Conservation (phyloP, 768 basidiomycete genomes). For the Lactarius hatsudake region DNA sequence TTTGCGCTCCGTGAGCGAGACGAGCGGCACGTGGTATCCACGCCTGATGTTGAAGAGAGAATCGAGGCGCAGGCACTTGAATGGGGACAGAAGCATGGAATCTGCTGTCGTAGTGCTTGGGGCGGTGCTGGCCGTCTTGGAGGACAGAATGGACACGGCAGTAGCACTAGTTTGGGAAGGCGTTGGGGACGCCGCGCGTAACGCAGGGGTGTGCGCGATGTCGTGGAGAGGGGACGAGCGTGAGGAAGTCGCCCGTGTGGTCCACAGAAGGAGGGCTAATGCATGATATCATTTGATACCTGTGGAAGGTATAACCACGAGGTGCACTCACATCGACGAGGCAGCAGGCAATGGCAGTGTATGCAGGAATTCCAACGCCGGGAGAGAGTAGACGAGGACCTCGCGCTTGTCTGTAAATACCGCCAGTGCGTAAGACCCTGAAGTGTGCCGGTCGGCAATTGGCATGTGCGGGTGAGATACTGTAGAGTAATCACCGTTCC, state of each 20-base stretch:
- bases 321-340: constrained; percentile 19
- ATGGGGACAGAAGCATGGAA: constrained; percentile 27
- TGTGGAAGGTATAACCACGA: not conserved
- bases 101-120: not conserved
- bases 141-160: constrained; percentile 1
- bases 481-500: constrained; percentile 45
- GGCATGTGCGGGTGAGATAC: not conserved
- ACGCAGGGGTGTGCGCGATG: not conserved
- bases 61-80: constrained; percentile 47
- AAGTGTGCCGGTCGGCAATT: constrained; percentile 35
- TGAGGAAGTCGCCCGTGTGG: constrained; percentile 24
- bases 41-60: constrained; percentile 60
- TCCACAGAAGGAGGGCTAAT: constrained; percentile 36
- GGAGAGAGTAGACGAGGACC: constrained; percentile 58
- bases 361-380: constrained; percentile 56
- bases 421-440: constrained; percentile 48
- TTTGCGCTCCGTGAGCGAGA: constrained; percentile 47
- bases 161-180: constrained; percentile 32
- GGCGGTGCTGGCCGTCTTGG: not conserved
- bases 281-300: not conserved
- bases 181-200: constrained; percentile 29
- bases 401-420: constrained; percentile 52
- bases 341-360: constrained; percentile 31
- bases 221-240: constrained; percentile 22
- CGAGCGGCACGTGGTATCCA: constrained; percentile 47